These are phyloP conservation scores for Tetrahymena thermophila DNA, from an alignment of 73 alveolate species.

Conservation along the genomic window DNA sequence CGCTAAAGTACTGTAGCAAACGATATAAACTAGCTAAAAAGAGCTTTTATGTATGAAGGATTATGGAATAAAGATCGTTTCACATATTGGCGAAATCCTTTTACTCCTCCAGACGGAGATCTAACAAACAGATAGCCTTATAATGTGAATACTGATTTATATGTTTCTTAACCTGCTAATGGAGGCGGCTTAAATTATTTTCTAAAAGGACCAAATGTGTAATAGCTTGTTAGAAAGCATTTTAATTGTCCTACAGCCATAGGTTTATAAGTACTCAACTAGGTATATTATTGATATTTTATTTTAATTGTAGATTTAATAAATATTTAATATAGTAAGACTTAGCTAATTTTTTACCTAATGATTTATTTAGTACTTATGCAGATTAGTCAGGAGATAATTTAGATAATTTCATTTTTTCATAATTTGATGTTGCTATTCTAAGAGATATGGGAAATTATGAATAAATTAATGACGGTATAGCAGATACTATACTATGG, in stretches of 20 bases:
- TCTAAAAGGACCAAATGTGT: not conserved
- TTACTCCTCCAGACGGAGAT: not conserved
- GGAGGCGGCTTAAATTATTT: not conserved
- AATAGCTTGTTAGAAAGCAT: not conserved
- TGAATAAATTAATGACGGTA: not conserved
- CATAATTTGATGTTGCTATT: not conserved
- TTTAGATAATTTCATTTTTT: not conserved
- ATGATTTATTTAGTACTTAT: not conserved
- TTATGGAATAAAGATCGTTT: not conserved
- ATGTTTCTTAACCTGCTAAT: not conserved
- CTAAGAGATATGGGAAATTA: not conserved
- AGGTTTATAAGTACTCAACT: not conserved
- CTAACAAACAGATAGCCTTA: not conserved
- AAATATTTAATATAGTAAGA: not conserved
- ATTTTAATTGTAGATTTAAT: not conserved
- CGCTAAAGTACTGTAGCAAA: not conserved
- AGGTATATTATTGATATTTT: not conserved
- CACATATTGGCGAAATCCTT: not conserved
- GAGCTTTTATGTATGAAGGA: not conserved
- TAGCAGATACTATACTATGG: not conserved
- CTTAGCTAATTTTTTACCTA: not conserved
- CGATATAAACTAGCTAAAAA: not conserved
- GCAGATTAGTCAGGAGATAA: not conserved
- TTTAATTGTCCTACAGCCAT: not conserved
- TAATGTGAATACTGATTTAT: not conserved